Evolutionary conservation across 2,329 filamentous ascomycete species (phyloP).

Genomic region (Bretziella fagacearum): DNA sequence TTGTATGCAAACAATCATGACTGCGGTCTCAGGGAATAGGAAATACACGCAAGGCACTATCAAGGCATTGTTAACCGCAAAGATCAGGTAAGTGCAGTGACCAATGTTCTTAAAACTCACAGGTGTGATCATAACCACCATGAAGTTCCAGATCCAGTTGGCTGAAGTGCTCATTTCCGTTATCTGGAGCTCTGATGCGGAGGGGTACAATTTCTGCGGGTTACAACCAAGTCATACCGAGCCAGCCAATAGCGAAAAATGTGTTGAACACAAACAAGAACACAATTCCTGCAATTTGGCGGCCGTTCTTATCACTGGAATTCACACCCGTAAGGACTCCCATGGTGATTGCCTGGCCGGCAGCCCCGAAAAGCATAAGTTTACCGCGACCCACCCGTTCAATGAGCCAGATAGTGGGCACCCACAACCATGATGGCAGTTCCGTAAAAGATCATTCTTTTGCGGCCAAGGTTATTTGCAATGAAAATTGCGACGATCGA

Average conservation of each 20-base stretch:
- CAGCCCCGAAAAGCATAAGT: slow-evolving; percentile 54
- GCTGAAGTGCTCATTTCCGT: slow-evolving; percentile 35
- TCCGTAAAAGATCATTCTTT: slow-evolving; percentile 41
- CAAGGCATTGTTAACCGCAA: slow-evolving; percentile 37
- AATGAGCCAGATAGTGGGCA: slow-evolving; percentile 39
- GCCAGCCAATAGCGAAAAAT: slow-evolving; percentile 30
- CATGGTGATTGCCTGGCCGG: slow-evolving; percentile 39
- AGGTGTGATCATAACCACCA: slow-evolving; percentile 46
- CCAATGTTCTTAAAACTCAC: slow-evolving; percentile 39
- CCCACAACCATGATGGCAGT: slow-evolving; percentile 41
- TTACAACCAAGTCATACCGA: slow-evolving; percentile 44
- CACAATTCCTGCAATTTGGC: slow-evolving; percentile 44
- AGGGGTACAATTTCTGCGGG: slow-evolving; percentile 50
- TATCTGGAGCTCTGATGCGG: slow-evolving; percentile 46
- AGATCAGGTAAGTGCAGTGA: slow-evolving; percentile 47
- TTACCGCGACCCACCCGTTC: slow-evolving; percentile 50
- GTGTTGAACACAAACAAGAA: slow-evolving; percentile 50
- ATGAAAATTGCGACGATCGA: slow-evolving; percentile 50
- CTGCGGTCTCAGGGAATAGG: slow-evolving; percentile 71
- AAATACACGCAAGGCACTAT: slow-evolving; percentile 47
- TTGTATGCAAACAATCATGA: slow-evolving; percentile 16
- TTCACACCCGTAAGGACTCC: slow-evolving; percentile 40
- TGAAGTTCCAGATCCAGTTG: slow-evolving; percentile 48
- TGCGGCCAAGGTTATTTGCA: slow-evolving; percentile 44
- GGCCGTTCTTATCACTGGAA: slow-evolving; percentile 19